These are phyloP conservation scores for Malassezia slooffiae DNA, from an alignment of 1,284 basidiomycete genomes.

Conservation along the genomic window DNA sequence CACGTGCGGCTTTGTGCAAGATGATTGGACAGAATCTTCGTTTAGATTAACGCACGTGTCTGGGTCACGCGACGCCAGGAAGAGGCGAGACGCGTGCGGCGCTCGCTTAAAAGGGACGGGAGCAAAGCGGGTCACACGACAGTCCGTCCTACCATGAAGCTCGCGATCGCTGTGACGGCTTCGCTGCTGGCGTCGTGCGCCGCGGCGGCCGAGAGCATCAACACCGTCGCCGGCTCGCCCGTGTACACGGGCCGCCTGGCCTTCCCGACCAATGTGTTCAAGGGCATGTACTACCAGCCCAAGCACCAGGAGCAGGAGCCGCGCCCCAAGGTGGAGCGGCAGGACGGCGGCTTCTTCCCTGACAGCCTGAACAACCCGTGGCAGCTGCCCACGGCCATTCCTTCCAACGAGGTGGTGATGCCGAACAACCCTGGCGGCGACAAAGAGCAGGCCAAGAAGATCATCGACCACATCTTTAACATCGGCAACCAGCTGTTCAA, in stretches of 20 bases:
- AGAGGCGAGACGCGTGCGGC: too few species aligned
- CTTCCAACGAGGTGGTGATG: slow-evolving; percentile 8
- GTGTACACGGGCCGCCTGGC: slow-evolving; percentile 36
- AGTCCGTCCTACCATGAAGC: too few species aligned
- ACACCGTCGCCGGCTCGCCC: slow-evolving; percentile 10
- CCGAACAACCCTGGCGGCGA: slow-evolving; percentile 1
- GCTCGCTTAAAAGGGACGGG: too few species aligned
- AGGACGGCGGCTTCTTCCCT: slow-evolving; percentile 24
- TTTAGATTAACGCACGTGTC: too few species aligned
- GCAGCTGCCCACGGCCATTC: slow-evolving; percentile 50
- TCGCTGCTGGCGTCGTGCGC: background rate
- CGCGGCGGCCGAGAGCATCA: slow-evolving; percentile 38
- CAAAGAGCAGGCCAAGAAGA: slow-evolving; percentile 2
- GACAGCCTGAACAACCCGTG: slow-evolving; percentile 58
- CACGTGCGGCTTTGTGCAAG: too few species aligned
- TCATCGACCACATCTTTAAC: slow-evolving; percentile 5
- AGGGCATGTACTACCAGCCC: slow-evolving; percentile 24
- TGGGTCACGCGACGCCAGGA: too few species aligned
- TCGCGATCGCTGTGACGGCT: background rate
- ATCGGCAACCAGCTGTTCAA: slow-evolving; percentile 50
- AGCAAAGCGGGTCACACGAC: too few species aligned
- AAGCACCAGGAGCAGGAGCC: slow-evolving; percentile 25
- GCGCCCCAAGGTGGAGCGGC: slow-evolving; percentile 31
- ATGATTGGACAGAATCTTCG: too few species aligned
- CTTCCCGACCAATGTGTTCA: slow-evolving; percentile 42